Base-by-base conservation (phyloP, 495 filamentous ascomycete species). In the Penicillium maclennaniae region DNA sequence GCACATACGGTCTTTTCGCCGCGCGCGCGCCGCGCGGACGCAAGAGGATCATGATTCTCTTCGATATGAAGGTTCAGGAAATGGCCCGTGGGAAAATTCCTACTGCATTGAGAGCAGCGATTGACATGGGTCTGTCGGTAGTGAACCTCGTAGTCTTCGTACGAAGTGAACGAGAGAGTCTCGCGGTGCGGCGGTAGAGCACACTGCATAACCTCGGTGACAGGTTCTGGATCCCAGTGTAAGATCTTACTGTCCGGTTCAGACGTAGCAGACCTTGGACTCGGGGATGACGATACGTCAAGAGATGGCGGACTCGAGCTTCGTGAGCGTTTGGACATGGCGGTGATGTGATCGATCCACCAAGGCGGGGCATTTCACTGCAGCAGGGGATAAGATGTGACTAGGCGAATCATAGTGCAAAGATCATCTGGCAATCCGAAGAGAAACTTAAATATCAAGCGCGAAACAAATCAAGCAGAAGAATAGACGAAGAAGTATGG, bases 11-110 rank as follows among this genome's bases (percentile, higher is more conserved):
- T 96, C 56, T 91, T 92, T 66, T 96, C 92, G 25, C 89, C 92
- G 40, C 81, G 78, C 42, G 88, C 91, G 56, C 81, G 78, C 52
- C 74, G 80, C n/a, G 87, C 80, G 34, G 80, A 83, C 36, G 74
- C 76, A 42, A 97, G 75, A 2, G 88, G 77, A 72, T 98, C 92
- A 72, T 98, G 93, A 53, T 87, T 89, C 69, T 98, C 93, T 55
- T 87, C 83, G 54, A 97, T 95, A 69, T 98, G 93, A 3, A 98
- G 63, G 56, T 79, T 75, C 50, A 98, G 72, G 46, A 93, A 86
- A 51, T 81, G 80, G 36, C 79, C 74, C 0, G 84, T 86, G 2
- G 86, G 87, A 54, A 92, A 88, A 59, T 90, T 92, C 72, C 82
- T 91, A 45, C 79, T 74, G 66, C 89, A 97, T 55, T 90, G 85